These are phyloP conservation scores for Coffea canephora DNA, from an alignment of 257 asterid genomes.

Conservation along the genomic window DNA sequence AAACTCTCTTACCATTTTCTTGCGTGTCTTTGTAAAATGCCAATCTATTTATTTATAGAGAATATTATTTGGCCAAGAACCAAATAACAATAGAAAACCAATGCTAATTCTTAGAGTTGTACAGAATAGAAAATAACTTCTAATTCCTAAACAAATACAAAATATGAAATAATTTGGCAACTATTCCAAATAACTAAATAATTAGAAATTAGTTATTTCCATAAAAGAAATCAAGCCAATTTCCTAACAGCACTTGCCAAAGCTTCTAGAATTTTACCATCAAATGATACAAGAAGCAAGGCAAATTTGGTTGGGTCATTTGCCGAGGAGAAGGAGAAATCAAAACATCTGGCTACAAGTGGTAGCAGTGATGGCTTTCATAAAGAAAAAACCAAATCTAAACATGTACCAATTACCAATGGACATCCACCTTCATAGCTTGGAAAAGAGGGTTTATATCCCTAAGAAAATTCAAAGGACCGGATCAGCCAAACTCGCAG, in stretches of 20 bases:
- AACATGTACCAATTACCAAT: background rate
- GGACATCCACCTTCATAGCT: background rate
- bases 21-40: too few relatives aligned
- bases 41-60: too few relatives aligned
- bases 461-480: background rate
- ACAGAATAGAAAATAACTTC: too few relatives aligned
- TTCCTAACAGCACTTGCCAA: constrained; percentile 12
- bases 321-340: constrained; percentile 1
- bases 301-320: background rate
- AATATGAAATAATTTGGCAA: too few relatives aligned
- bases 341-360: background rate
- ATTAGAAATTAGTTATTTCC: too few relatives aligned
- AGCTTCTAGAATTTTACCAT: constrained; percentile 28
- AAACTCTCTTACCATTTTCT: too few relatives aligned
- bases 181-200: too few relatives aligned
- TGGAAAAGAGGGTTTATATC: background rate
- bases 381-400: background rate
- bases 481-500: background rate
- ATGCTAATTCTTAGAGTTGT: too few relatives aligned
- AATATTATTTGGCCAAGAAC: too few relatives aligned
- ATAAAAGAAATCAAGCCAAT: too few relatives aligned
- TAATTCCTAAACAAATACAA: too few relatives aligned
- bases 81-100: too few relatives aligned
- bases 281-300: background rate
- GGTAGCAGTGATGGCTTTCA: background rate